Evolutionary conservation across 2,329 filamentous ascomycete species (phyloP), one percentile per base, ranked within the genome.

Genomic region (Setomelanomma holmii): DNA sequence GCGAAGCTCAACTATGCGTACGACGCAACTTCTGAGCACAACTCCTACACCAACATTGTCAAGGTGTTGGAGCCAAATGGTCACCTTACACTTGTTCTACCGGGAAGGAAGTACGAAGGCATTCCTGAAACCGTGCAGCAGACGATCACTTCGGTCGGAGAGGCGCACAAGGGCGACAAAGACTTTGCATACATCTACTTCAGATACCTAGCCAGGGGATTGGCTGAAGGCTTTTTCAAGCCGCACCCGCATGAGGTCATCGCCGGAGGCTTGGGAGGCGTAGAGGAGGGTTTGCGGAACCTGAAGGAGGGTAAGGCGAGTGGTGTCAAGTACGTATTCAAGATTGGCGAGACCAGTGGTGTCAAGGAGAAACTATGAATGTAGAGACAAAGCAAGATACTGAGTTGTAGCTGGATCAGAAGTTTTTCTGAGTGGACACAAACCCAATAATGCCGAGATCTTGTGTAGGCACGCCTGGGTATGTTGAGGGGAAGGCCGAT

Each of bases 311-410:
- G 86, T 0, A 85, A 83, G 69, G 85, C 83, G 19, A 86, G 82
- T 62, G 86, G 80, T 1, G 77, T 84, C 0, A 89, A 89, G 73
- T 89, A 87, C 75, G 82, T 89, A 0, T 84, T 85, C 62, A 76
- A 75, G 55, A 80, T 86, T 68, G 77, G 60, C 7, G 81, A 85
- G 33, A 20, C 49, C 48, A 8, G 61, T 58, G 14, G 62, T 55
- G 42, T 46, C 36, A 40, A 40, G 24, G 44, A 40, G 35, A 48
- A 53, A n/a, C 51, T 45, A 50, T 64, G 51, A 53, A 41, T 30
- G 27, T 30, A 30, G 27, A n/a, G n/a, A n/a, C 5, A 30, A 30
- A 10, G 27, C 14, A 30, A 30, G 27, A 30, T 30, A 24, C 41
- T 19, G 24, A 33, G 10, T 44, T 44, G 20, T 23, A 30, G 19